Evolutionary conservation across 306 rosid genomes (phyloP), one percentile per base, ranked within the genome.

Genomic region (Trichosanthes truncata): DNA sequence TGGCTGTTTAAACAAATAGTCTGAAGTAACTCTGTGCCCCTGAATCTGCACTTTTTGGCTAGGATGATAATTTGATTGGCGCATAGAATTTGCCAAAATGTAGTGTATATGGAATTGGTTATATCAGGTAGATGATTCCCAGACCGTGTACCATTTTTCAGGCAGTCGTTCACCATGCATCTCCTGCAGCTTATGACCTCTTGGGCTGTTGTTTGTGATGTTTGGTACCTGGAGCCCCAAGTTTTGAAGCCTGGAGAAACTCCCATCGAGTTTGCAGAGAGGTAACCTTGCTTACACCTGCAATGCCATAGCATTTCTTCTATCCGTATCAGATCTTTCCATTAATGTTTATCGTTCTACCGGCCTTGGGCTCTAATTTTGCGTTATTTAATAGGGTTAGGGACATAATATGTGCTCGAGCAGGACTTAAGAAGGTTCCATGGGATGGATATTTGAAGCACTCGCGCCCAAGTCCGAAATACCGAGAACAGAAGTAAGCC

Each of bases 131-230:
- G 76, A 45, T 79, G 45, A 81, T 53, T 49, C 56, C 20, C 56
- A 21, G 66, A 11, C 55, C 25, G 33, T 31, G 45, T 72, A 49
- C 33, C n/a, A 71, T 75, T 80, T 78, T 79, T 87, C 91, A 95
- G 99, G 93, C 99, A 95, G 74, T 95, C 99, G 43, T 95, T 95
- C 88, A 93, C 97, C 45, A 91, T 13, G 87, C 99, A 95, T 87
- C 93, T 95, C 76, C 86, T 95, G 87, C 99, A 87, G 87, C 93
- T 95, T 82, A 95, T 93, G 99, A 95, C 97, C 45, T 95, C 97
- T 2, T 95, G 99, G 99, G 99, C 97, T 35, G 99, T 95, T 82
- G 99, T 95, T 81, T 95, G 97, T 88, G 99, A 95, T 84, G 99
- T 95, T 81, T 95, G 97, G 97, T 95, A 95, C 83, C 79, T 95